These are phyloP conservation scores for Aurantiochytrium sp. DNA, from an alignment of 108 stramenopile species.

Conservation along the genomic window DNA sequence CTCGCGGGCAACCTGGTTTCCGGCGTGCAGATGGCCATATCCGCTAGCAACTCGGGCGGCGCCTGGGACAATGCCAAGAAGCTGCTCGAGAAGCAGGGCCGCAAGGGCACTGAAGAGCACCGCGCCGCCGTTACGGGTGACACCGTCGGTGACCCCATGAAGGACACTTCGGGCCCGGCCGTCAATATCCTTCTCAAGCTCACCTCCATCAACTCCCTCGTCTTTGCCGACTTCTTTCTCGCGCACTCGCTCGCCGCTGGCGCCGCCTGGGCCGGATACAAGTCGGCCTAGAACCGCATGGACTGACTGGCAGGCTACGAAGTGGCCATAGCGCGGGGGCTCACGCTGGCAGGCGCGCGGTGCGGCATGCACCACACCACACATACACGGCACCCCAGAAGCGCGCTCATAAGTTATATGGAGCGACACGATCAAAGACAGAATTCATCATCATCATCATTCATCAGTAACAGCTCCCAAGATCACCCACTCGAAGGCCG, in stretches of 20 bases:
- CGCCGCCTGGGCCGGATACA: constrained; percentile 20
- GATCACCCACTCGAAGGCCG: too few species aligned
- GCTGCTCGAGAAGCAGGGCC: constrained; percentile 67
- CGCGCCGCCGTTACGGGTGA: constrained; percentile 60
- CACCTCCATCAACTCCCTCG: constrained; percentile 76
- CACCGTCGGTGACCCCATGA: constrained; percentile 69
- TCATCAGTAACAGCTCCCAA: too few species aligned
- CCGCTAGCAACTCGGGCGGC: constrained; percentile 87
- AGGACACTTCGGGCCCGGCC: constrained; percentile 65
- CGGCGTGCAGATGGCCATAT: constrained; percentile 88
- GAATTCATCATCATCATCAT: too few species aligned
- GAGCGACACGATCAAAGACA: too few species aligned
- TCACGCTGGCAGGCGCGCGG: too few species aligned
- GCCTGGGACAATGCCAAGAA: constrained; percentile 97
- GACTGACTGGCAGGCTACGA: too few species aligned
- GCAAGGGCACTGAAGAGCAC: constrained; percentile 76
- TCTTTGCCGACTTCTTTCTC: constrained; percentile 70
- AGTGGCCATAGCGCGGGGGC: too few species aligned
- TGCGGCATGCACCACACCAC: too few species aligned
- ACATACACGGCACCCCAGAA: too few species aligned
- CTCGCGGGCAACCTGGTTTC: constrained; percentile 69
- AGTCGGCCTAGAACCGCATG: not conserved
- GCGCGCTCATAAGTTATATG: too few species aligned
- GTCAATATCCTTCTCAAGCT: constrained; percentile 71
- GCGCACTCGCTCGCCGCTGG: constrained; percentile 19